A percentile compares a stretch with the other conserved stretches of the same genome.
Evolutionary conservation across 805 yeast genomes (phyloP).

Genomic region (Metschnikowia kofuensis): DNA sequence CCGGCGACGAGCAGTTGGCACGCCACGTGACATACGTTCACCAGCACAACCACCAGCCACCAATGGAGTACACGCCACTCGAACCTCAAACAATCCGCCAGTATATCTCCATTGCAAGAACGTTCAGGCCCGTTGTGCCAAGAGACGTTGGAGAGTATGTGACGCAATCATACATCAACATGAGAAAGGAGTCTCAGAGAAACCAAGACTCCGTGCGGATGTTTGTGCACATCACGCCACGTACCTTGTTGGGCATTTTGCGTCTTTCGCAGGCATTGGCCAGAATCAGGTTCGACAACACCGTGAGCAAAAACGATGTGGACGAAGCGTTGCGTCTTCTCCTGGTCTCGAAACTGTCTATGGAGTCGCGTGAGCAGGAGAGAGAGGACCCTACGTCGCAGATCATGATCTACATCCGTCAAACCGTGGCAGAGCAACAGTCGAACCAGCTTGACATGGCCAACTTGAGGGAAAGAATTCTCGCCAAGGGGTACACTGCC

Average conservation of each 20-base stretch:
- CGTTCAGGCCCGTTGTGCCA: constrained; percentile 81
- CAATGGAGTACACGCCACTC: constrained; percentile 67
- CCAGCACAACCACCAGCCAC: constrained; percentile 88
- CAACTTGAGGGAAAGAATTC: constrained; percentile 57
- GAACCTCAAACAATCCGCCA: constrained; percentile 81
- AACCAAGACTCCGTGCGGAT: constrained; percentile 74
- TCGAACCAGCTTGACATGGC: constrained; percentile 29
- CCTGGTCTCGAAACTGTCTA: constrained; percentile 82
- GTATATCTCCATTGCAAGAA: constrained; percentile 78
- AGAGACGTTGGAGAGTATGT: constrained; percentile 83
- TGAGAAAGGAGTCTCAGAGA: constrained; percentile 87
- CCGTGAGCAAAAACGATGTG: constrained; percentile 75
- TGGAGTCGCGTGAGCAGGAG: constrained; percentile 51
- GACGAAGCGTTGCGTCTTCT: constrained; percentile 91
- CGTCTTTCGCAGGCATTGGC: constrained; percentile 96
- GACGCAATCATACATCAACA: constrained; percentile 78
- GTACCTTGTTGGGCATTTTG: constrained; percentile 86
- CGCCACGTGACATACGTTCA: constrained; percentile 94
- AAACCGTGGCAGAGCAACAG: constrained; percentile 48
- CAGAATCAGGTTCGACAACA: constrained; percentile 73
- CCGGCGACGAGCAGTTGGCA: constrained; percentile 81
- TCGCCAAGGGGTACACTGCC: constrained; percentile 82
- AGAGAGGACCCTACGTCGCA: constrained; percentile 61
- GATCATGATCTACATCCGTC: constrained; percentile 44
- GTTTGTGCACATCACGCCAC: constrained; percentile 91